These are phyloP conservation scores for Boletus sp. DNA, from an alignment of 768 basidiomycete genomes.

Conservation along the genomic window DNA sequence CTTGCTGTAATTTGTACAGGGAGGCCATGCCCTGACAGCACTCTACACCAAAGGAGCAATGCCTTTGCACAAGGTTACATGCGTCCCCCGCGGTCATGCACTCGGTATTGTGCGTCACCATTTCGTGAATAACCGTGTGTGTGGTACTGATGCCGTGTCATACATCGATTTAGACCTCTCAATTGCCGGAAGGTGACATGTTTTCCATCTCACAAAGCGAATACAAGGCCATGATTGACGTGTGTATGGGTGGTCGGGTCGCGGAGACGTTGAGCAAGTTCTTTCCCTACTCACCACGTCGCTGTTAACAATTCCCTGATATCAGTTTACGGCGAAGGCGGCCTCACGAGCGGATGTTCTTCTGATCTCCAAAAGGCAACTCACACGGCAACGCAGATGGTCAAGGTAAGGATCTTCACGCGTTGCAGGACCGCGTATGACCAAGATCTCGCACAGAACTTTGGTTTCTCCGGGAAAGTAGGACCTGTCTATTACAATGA, in stretches of 20 bases:
- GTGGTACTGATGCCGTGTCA: slow-evolving; percentile 8
- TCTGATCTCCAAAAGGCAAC: slow-evolving; percentile 86
- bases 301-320: slow-evolving; percentile 6
- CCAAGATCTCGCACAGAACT: slow-evolving; percentile 44
- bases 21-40: slow-evolving; percentile 92
- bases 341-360: slow-evolving; percentile 88
- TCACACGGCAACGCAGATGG: slow-evolving; percentile 78
- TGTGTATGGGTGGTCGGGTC: slow-evolving; percentile 90
- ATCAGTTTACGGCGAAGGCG: slow-evolving; percentile 82
- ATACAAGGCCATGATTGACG: slow-evolving; percentile 82
- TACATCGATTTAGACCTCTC: slow-evolving; percentile 51
- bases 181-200: slow-evolving; percentile 76
- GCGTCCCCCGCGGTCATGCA: slow-evolving; percentile 93
- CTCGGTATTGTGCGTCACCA: slow-evolving; percentile 70
- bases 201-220: slow-evolving; percentile 70
- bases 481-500: slow-evolving; percentile 84
- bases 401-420: slow-evolving; percentile 57
- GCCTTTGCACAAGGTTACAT: slow-evolving; percentile 97
- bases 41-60: slow-evolving; percentile 93
- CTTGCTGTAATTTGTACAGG: slow-evolving; percentile 41
- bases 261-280: slow-evolving; percentile 85
- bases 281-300: not conserved
- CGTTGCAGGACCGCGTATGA: not conserved
- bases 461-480: slow-evolving; percentile 75
- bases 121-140: not conserved